A percentile compares a stretch with the other conserved stretches of the same genome.
These are phyloP conservation scores for Knufia fluminis DNA, from an alignment of 2,329 filamentous ascomycete species.

Conservation along the genomic window DNA sequence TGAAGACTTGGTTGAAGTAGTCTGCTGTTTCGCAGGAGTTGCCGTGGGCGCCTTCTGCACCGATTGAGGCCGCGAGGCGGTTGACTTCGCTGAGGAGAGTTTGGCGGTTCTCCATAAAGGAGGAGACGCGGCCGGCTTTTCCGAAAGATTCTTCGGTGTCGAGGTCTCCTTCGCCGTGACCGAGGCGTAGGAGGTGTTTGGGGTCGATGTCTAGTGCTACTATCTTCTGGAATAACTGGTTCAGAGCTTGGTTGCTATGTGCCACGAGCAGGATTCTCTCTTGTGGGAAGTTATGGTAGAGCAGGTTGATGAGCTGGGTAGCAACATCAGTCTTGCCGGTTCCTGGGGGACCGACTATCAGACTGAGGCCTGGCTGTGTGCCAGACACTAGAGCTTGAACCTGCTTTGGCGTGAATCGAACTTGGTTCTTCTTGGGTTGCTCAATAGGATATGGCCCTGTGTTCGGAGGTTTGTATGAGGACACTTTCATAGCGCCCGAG, in stretches of 20 bases:
- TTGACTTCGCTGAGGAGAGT: slow-evolving; percentile 73
- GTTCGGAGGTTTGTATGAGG: slow-evolving; percentile 81
- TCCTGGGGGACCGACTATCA: slow-evolving; percentile 89
- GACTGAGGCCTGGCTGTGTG: slow-evolving; percentile 83
- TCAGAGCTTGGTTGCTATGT: slow-evolving; percentile 95
- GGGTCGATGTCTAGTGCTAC: slow-evolving; percentile 93
- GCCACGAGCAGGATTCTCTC: slow-evolving; percentile 88
- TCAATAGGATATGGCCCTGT: slow-evolving; percentile 84
- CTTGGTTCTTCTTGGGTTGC: slow-evolving; percentile 66
- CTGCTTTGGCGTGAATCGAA: slow-evolving; percentile 86
- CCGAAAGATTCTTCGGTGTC: slow-evolving; percentile 79
- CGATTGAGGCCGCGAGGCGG: slow-evolving; percentile 73
- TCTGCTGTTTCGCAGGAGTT: slow-evolving; percentile 94
- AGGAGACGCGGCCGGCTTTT: slow-evolving; percentile 90
- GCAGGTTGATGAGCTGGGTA: slow-evolving; percentile 96
- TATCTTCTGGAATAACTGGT: slow-evolving; percentile 97
- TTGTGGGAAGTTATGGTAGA: slow-evolving; percentile 94
- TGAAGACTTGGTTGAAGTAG: slow-evolving; percentile 90
- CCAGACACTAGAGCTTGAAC: slow-evolving; percentile 89
- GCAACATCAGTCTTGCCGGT: slow-evolving; percentile 99
- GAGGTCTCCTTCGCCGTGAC: slow-evolving; percentile 91
- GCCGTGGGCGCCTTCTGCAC: slow-evolving; percentile 85
- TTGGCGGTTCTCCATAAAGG: slow-evolving; percentile 80
- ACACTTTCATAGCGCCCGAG: slow-evolving; percentile 60
- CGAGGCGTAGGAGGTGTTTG: slow-evolving; percentile 80